These are phyloP conservation scores for Gossypium schwendimanii DNA, from an alignment of 441 rosid genomes.

Conservation along the genomic window DNA sequence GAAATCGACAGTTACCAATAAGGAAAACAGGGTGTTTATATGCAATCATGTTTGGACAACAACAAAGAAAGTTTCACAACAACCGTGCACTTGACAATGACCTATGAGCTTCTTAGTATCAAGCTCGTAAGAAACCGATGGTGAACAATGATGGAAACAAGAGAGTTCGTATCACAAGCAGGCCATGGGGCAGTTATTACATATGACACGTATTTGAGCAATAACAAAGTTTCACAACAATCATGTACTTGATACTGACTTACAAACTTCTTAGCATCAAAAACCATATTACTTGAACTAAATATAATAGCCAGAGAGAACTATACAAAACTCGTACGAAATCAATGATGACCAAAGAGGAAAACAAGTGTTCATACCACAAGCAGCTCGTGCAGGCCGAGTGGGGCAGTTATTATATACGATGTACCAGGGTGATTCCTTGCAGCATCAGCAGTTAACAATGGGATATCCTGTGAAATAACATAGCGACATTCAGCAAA, in stretches of 20 bases:
- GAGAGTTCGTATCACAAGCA: constrained; percentile 56
- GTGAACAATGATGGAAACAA: neutral
- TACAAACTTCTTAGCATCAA: neutral
- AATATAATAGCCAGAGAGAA: neutral
- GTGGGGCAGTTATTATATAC: constrained; percentile 80
- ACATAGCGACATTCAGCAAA: neutral
- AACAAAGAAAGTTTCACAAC: neutral
- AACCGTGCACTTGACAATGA: neutral
- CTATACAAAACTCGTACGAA: neutral
- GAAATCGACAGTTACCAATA: neutral
- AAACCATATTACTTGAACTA: neutral
- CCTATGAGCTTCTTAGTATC: neutral
- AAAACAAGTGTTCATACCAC: constrained; percentile 44
- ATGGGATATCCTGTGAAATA: constrained; percentile 67
- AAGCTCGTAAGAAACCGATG: neutral
- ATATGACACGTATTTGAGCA: constrained; percentile 15
- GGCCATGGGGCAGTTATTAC: constrained; percentile 71
- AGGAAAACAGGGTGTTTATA: constrained; percentile 43
- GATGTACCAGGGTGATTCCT: constrained; percentile 59
- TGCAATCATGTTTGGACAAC: constrained; percentile 17
- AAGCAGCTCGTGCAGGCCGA: constrained; percentile 75
- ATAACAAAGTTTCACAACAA: neutral
- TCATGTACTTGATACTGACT: neutral
- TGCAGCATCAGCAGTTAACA: constrained; percentile 86
- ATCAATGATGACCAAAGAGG: neutral